Evolutionary conservation across 305 asterid genomes (phyloP).

Genomic region (Caryopteris hybrid): DNA sequence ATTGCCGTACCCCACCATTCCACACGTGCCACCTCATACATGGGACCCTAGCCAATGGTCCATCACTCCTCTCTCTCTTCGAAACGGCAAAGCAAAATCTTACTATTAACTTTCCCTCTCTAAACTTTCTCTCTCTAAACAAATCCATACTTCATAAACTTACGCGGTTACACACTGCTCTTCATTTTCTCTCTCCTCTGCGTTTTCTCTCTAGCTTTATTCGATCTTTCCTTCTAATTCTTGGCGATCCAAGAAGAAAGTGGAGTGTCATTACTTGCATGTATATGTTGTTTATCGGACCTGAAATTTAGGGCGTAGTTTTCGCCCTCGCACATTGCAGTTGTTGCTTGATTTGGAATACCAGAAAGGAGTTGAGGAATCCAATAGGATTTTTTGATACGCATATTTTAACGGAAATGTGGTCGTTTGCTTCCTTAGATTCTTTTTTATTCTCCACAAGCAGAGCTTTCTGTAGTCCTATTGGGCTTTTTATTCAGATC

Average conservation of each 20-base stretch:
- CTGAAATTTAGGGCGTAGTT: too few species aligned
- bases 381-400: neutral
- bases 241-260: conserved; percentile 43
- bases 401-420: conserved; percentile 34
- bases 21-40: conserved; percentile 46
- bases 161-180: conserved; percentile 66
- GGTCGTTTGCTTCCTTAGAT: conserved; percentile 50
- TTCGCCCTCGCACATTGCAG: conserved; percentile 20
- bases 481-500: conserved; percentile 70
- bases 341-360: conserved; percentile 9
- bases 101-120: neutral
- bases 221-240: conserved; percentile 13
- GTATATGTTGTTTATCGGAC: too few species aligned
- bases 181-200: neutral
- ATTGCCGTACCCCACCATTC: conserved; percentile 17
- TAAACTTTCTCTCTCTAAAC: too few species aligned
- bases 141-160: conserved; percentile 46
- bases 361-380: neutral
- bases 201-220: conserved; percentile 10
- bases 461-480: conserved; percentile 56
- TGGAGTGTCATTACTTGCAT: too few species aligned
- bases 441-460: conserved; percentile 44
- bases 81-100: conserved; percentile 2
- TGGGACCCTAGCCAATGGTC: conserved; percentile 21
- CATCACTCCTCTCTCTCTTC: neutral